These are phyloP conservation scores for Gryganskiella cystojenkinii DNA, from an alignment of 192 early-diverging fungal species.

Conservation along the genomic window DNA sequence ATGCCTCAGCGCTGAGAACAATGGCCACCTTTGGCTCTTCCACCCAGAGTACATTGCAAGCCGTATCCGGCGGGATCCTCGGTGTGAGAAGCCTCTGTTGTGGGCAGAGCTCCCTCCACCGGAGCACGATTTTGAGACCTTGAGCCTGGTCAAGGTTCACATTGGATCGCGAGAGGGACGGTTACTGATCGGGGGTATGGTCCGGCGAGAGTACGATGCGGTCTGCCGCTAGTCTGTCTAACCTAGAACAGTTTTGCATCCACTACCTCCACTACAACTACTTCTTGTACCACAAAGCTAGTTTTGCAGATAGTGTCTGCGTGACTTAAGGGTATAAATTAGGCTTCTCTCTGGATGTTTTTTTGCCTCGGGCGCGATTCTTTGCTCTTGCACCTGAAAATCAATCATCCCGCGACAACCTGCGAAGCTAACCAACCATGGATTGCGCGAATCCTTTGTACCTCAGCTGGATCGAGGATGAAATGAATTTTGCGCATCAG, in stretches of 20 bases:
- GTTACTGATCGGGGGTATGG: constrained; percentile 31
- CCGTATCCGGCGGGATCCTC: constrained; percentile 10
- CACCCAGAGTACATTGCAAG: constrained; percentile 72
- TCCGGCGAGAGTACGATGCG: constrained; percentile 36
- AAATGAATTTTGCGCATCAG: constrained; percentile 65
- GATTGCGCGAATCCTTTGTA: constrained; percentile 77
- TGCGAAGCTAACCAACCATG: too few species aligned
- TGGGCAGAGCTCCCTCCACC: constrained; percentile 40
- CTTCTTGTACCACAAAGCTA: too few species aligned
- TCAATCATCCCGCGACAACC: neutral
- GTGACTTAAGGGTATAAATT: too few species aligned
- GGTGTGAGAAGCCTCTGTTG: constrained; percentile 5
- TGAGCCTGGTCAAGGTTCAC: constrained; percentile 26
- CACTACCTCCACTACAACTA: too few species aligned
- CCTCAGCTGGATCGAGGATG: constrained; percentile 74
- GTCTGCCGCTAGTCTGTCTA: constrained; percentile 25
- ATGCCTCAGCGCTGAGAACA: constrained; percentile 90
- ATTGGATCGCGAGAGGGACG: constrained; percentile 9
- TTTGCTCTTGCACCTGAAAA: neutral
- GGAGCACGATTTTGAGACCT: constrained; percentile 29
- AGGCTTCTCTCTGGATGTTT: too few species aligned
- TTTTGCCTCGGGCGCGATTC: too few species aligned
- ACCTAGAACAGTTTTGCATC: too few species aligned
- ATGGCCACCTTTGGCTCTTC: constrained; percentile 97
- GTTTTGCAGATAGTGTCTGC: too few species aligned